Percentiles rank a stretch among this genome's conserved stretches.
Conservation (phyloP, 305 asterid species). For the Coffea humblotiana region DNA sequence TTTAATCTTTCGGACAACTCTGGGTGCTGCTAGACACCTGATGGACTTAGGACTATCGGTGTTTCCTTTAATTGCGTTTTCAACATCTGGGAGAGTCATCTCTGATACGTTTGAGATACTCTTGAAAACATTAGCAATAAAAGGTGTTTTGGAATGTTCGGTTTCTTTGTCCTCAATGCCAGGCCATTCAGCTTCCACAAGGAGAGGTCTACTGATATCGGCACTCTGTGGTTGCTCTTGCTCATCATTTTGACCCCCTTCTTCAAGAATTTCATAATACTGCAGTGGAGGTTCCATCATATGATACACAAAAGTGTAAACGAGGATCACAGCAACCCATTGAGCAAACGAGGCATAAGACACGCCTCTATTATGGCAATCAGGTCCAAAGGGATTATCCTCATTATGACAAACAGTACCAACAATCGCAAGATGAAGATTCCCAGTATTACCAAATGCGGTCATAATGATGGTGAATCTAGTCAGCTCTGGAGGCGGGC, state of each 20-base stretch:
- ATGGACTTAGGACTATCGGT: constrained; percentile 14
- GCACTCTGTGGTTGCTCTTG: neutral
- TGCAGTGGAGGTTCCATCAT: constrained; percentile 54
- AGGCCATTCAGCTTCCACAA: constrained; percentile 50
- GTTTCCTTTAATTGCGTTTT: constrained; percentile 12
- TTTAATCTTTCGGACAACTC: constrained; percentile 34
- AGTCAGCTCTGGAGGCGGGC: constrained; percentile 40
- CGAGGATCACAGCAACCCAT: constrained; percentile 42
- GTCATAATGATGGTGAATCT: constrained; percentile 45
- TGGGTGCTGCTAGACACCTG: constrained; percentile 33
- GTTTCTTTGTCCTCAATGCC: constrained; percentile 38
- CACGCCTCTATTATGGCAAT: constrained; percentile 36
- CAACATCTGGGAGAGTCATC: constrained; percentile 18
- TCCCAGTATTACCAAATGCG: constrained; percentile 48
- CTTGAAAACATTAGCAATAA: constrained; percentile 35
- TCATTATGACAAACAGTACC: constrained; percentile 41
- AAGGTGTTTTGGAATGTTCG: constrained; percentile 38
- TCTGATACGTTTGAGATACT: constrained; percentile 7
- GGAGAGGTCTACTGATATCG: constrained; percentile 30
- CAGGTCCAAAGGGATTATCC: constrained; percentile 38
- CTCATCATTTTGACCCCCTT: constrained; percentile 13
- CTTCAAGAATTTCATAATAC: constrained; percentile 35
- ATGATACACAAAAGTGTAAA: constrained; percentile 46
- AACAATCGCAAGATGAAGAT: constrained; percentile 42
- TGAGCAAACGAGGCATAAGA: constrained; percentile 51